Percentiles rank a stretch among this genome's conserved stretches.
These are phyloP conservation scores for Beauveria sp. DNA, from an alignment of 2,329 filamentous ascomycete genomes.

Conservation along the genomic window DNA sequence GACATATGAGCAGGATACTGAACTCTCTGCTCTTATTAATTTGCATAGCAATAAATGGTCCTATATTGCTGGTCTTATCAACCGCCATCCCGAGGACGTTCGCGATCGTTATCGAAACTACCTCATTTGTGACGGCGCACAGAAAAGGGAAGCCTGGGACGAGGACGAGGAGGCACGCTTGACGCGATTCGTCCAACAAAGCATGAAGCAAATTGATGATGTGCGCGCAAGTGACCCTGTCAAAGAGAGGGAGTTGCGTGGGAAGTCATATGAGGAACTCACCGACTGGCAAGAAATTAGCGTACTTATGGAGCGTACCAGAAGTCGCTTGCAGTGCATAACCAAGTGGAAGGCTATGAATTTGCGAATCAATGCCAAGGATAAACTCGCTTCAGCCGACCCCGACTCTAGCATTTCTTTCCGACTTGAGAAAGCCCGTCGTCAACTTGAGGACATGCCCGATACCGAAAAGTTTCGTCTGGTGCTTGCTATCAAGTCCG, in stretches of 20 bases:
- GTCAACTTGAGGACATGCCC: slow-evolving; percentile 34
- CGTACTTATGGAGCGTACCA: slow-evolving; percentile 50
- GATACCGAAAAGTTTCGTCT: slow-evolving; percentile 37
- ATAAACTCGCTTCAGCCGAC: slow-evolving; percentile 24
- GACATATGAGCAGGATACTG: slow-evolving; percentile 30
- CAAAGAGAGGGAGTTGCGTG: slow-evolving; percentile 19
- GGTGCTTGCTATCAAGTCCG: slow-evolving; percentile 35
- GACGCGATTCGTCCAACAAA: slow-evolving; percentile 43
- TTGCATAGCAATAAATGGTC: slow-evolving; percentile 48
- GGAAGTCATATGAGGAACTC: slow-evolving; percentile 41
- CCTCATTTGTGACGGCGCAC: slow-evolving; percentile 48
- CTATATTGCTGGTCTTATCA: slow-evolving; percentile 52
- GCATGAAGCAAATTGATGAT: slow-evolving; percentile 40
- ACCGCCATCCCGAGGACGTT: slow-evolving; percentile 57
- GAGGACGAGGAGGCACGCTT: slow-evolving; percentile 51
- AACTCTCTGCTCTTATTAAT: slow-evolving; percentile 28
- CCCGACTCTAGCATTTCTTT: slow-evolving; percentile 32
- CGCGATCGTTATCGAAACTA: slow-evolving; percentile 66
- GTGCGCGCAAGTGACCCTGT: slow-evolving; percentile 26
- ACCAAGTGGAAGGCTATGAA: slow-evolving; percentile 55
- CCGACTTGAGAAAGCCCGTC: slow-evolving; percentile 34
- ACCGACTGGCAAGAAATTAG: slow-evolving; percentile 62
- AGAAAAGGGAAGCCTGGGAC: slow-evolving; percentile 50
- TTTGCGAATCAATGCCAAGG: slow-evolving; percentile 25
- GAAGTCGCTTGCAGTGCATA: slow-evolving; percentile 60